Evolutionary conservation across 169 alveolate species (phyloP), one percentile per base, ranked within the genome.

Genomic region (Ichthyophthirius multifiliis): DNA sequence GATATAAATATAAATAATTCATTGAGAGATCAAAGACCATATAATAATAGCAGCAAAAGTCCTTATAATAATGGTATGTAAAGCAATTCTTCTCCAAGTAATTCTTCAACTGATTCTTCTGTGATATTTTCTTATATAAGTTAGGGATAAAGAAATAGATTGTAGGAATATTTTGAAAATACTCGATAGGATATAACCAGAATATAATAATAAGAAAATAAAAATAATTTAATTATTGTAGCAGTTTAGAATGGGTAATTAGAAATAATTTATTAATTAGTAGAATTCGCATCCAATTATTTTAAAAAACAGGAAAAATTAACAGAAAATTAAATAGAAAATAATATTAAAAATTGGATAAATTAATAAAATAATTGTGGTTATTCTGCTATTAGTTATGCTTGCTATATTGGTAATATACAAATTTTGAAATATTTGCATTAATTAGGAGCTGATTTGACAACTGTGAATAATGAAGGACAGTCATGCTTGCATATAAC

Each of bases 401-500:
- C 43, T 27, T 55, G 71, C 39, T 55, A 55, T 27, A 39, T 55
- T 1, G 71, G 71, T 27, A 39, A 55, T 27, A 34, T 39, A 1
- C 1, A 16, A 55, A 55, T 55, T 55, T 55, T 55, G 39, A 20
- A 6, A 23, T 27, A 1, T 16, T 27, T 55, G 13, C 7, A 55
- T 27, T 18, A 55, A 9, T 16, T 27, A 23, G 71, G 71, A 10
- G 71, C 71, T 27, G 71, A 55, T 27, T 55, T 20, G 23, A 27
- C 31, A 55, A 55, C 23, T 13, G 7, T 55, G 31, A 55, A 55
- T 55, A 55, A 27, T 27, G 71, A 67, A 39, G 55, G 30, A 67
- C 18, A 30, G 0, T 18, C 39, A 18, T 35, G 39, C 7, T 39
- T 88, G 30, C 93, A 88, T 76, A 87, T 83, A 18, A 88, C 93